Conservation (phyloP, 495 filamentous ascomycete species). For the Podospora australis region DNA sequence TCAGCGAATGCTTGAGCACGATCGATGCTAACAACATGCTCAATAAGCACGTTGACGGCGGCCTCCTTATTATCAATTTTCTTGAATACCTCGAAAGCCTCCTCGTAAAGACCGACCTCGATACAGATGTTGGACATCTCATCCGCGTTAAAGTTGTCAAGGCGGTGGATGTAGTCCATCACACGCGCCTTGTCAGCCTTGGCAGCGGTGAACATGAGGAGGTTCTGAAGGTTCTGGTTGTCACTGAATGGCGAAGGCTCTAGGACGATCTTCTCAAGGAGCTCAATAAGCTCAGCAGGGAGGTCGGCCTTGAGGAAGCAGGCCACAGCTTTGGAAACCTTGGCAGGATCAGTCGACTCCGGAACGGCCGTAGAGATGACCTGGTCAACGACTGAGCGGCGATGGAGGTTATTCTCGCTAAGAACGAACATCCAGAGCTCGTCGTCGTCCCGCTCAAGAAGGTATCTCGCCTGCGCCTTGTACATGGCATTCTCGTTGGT, state of each 20-base stretch:
- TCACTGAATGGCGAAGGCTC: constrained; percentile 97
- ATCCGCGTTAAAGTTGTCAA: constrained; percentile 81
- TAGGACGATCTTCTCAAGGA: constrained; percentile 98
- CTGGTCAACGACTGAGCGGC: constrained; percentile 89
- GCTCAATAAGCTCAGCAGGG: constrained; percentile 90
- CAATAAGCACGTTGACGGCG: constrained; percentile 87
- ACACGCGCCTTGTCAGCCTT: constrained; percentile 93
- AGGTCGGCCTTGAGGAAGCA: constrained; percentile 87
- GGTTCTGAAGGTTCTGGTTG: constrained; percentile 90
- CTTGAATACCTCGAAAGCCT: constrained; percentile 98
- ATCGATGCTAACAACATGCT: constrained; percentile 97
- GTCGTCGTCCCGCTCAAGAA: constrained; percentile 79
- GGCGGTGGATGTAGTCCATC: constrained; percentile 93
- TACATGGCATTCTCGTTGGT: constrained; percentile 99
- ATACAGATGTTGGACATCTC: constrained; percentile 94
- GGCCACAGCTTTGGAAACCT: constrained; percentile 90
- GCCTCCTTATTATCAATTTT: constrained; percentile 85
- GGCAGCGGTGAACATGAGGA: constrained; percentile 93
- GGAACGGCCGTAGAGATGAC: constrained; percentile 95
- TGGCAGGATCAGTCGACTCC: constrained; percentile 86
- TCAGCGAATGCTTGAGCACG: constrained; percentile 95
- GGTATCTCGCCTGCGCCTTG: constrained; percentile 90
- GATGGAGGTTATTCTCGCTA: constrained; percentile 89
- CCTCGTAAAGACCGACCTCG: constrained; percentile 87
- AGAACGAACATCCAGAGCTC: constrained; percentile 96